These are phyloP conservation scores for Pythium biforme DNA, from an alignment of 352 stramenopile genomes.

Conservation along the genomic window DNA sequence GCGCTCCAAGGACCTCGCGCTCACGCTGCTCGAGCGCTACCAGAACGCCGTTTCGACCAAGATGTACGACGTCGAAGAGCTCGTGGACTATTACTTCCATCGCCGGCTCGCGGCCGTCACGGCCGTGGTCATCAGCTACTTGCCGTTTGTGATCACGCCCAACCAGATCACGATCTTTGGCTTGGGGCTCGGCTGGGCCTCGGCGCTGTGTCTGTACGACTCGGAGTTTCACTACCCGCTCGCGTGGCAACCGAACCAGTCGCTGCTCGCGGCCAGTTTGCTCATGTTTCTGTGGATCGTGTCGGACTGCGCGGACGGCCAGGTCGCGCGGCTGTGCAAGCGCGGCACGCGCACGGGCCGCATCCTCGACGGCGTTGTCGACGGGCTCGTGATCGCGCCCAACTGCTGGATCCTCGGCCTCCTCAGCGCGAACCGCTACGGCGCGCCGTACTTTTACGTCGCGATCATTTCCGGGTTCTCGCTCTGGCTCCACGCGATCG, in stretches of 20 bases:
- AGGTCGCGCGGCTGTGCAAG: constrained; percentile 81
- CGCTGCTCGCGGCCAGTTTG: constrained; percentile 46
- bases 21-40: constrained; percentile 65
- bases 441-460: constrained; percentile 46
- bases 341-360: constrained; percentile 75
- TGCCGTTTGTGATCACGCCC: constrained; percentile 81
- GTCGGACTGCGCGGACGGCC: constrained; percentile 80
- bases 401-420: constrained; percentile 67
- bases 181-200: constrained; percentile 62
- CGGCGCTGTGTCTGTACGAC: constrained; percentile 73
- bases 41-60: constrained; percentile 71
- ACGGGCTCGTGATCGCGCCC: constrained; percentile 69
- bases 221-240: constrained; percentile 77
- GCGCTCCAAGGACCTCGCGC: constrained; percentile 24
- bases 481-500: constrained; percentile 75
- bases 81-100: constrained; percentile 86
- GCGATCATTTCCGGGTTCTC: constrained; percentile 61
- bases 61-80: constrained; percentile 87
- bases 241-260: constrained; percentile 52
- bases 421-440: constrained; percentile 59
- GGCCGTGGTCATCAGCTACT: constrained; percentile 78
- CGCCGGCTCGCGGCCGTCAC: constrained; percentile 66
- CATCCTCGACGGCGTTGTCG: constrained; percentile 78
- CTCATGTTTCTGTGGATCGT: constrained; percentile 87
- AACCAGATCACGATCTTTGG: constrained; percentile 88